These are phyloP conservation scores for Harringtonia aguacate DNA, from an alignment of 2,329 filamentous ascomycete species.

Conservation along the genomic window DNA sequence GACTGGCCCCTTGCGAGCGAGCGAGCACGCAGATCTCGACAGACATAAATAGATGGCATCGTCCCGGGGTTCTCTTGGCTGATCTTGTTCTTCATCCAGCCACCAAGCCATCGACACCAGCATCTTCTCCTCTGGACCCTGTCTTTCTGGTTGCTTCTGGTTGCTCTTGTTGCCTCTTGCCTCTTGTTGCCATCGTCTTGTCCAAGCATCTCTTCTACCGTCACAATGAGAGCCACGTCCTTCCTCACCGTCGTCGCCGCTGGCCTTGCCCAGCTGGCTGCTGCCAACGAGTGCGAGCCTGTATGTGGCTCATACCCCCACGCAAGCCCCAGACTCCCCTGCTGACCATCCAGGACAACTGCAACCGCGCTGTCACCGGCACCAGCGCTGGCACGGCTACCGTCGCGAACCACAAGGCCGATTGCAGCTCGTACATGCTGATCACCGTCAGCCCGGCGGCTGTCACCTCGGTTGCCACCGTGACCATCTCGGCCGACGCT, in stretches of 20 bases:
- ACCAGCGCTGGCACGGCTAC: background rate
- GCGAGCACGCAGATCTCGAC: too few species aligned
- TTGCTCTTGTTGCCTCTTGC: background rate
- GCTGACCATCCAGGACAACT: conserved; percentile 7
- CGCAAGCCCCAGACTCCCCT: background rate
- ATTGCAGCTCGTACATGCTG: conserved; percentile 9
- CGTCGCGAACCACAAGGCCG: background rate
- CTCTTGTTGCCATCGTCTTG: background rate
- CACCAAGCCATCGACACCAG: background rate
- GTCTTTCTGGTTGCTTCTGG: too few species aligned
- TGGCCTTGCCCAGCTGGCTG: conserved; percentile 2
- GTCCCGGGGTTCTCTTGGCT: too few species aligned
- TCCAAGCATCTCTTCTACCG: background rate
- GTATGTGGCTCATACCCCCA: background rate
- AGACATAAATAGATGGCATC: background rate
- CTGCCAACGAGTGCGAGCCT: conserved; percentile 1
- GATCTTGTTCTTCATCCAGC: too few species aligned
- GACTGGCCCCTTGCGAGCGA: too few species aligned
- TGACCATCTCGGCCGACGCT: background rate
- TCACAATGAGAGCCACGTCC: background rate
- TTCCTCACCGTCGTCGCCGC: background rate
- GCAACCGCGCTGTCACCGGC: conserved; percentile 9
- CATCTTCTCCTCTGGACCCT: background rate
- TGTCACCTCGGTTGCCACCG: conserved; percentile 1
- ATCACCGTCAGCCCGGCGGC: conserved; percentile 3